phyloP scores from a whole-genome alignment of 1,284 basidiomycete genomes.

The Ustilago vetiveriae region DNA sequence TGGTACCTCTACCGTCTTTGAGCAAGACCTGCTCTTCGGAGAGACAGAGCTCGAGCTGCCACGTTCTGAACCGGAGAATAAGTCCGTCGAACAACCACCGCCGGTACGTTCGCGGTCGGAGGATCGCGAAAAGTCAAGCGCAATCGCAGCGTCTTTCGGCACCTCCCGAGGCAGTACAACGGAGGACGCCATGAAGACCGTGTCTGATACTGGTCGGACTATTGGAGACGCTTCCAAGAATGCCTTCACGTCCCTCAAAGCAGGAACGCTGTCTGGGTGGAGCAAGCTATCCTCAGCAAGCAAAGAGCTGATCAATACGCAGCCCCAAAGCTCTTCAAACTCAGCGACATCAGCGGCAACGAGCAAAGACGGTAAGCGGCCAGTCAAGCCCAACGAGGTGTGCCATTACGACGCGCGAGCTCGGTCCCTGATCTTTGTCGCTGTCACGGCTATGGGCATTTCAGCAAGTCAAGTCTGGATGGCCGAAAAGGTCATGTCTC shows the following conservation, averaged over 20 bases:
- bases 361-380: constrained; percentile 15
- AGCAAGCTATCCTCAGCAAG: constrained; percentile 38
- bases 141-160: neutral
- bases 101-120: neutral
- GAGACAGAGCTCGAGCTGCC: constrained; percentile 35
- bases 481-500: constrained; percentile 60
- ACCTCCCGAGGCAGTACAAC: neutral
- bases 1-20: constrained; percentile 53
- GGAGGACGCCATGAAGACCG: constrained; percentile 12
- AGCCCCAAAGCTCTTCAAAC: constrained; percentile 3
- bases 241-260: constrained; percentile 38
- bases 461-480: constrained; percentile 39
- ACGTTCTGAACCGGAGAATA: neutral
- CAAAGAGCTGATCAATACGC: constrained; percentile 30
- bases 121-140: neutral
- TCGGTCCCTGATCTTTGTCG: constrained; percentile 58
- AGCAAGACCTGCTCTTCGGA: constrained; percentile 57
- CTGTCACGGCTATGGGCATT: constrained; percentile 53
- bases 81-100: too few relatives aligned
- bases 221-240: constrained; percentile 35
- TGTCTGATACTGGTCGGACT: constrained; percentile 27
- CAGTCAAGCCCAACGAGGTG: constrained; percentile 59
- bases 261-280: constrained; percentile 37
- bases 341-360: neutral
- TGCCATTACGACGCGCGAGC: constrained; percentile 62